Conservation (phyloP, 805 yeast genomes). For the Cyberlindnera maritima region DNA sequence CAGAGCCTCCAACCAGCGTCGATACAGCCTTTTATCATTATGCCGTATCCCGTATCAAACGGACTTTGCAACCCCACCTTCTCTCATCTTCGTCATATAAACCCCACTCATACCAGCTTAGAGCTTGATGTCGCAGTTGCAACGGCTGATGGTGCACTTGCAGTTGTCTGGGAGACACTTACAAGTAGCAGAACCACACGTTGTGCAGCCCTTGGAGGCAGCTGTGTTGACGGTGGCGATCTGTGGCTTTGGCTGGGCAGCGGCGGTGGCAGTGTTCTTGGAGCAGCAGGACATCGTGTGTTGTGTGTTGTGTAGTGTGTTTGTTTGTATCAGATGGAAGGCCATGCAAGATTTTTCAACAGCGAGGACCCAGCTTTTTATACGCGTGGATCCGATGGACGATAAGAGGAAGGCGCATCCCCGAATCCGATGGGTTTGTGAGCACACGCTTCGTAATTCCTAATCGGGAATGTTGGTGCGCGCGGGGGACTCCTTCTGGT, state of each 20-base stretch:
- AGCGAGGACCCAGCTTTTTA: not conserved
- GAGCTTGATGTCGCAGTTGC: constrained; percentile 26
- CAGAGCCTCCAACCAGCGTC: too few species aligned
- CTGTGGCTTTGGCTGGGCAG: constrained; percentile 17
- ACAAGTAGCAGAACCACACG: constrained; percentile 27
- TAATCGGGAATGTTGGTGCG: constrained; percentile 19
- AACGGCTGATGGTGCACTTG: constrained; percentile 24
- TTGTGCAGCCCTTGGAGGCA: constrained; percentile 22
- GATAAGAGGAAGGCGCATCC: constrained; percentile 5
- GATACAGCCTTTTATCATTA: too few species aligned
- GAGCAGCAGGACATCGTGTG: constrained; percentile 24
- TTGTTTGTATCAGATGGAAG: too few species aligned
- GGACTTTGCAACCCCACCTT: not conserved
- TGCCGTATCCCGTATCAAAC: not conserved
- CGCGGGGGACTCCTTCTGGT: constrained; percentile 5
- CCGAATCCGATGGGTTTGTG: constrained; percentile 2
- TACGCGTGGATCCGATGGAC: not conserved
- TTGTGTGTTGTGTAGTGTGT: not conserved
- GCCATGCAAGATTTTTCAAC: too few species aligned
- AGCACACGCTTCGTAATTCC: constrained; percentile 13
- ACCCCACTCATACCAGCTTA: constrained; percentile 3
- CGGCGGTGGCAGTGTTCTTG: constrained; percentile 14
- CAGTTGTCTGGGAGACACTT: constrained; percentile 28
- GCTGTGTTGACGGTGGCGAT: constrained; percentile 24
- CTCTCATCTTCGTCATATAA: too few species aligned